Conservation (phyloP, 2,329 filamentous ascomycete genomes). For the Aspergillus fructus region DNA sequence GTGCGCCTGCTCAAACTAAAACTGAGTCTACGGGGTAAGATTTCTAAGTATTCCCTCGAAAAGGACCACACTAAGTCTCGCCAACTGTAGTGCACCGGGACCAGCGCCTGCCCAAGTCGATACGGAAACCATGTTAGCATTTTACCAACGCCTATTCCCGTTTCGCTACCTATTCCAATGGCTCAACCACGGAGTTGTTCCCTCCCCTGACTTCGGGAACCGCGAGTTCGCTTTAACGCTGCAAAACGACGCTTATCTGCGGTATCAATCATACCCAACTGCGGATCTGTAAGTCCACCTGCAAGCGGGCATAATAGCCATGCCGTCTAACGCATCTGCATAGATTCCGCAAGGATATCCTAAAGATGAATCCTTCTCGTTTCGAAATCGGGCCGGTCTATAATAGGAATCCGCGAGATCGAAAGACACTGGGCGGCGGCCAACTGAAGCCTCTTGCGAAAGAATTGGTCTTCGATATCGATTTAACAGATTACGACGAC, state of each 20-base stretch:
- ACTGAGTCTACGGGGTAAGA: slow-evolving; percentile 39
- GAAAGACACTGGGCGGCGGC: slow-evolving; percentile 76
- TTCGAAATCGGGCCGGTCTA: slow-evolving; percentile 99
- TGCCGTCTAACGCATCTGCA: not conserved
- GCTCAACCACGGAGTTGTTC: slow-evolving; percentile 89
- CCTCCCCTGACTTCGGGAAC: slow-evolving; percentile 83
- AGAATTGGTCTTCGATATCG: slow-evolving; percentile 98
- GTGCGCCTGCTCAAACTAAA: slow-evolving; percentile 47
- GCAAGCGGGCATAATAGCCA: slow-evolving; percentile 17
- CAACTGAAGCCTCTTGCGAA: slow-evolving; percentile 87
- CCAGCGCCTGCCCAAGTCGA: slow-evolving; percentile 59
- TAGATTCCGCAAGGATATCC: slow-evolving; percentile 84
- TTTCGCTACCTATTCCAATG: slow-evolving; percentile 95
- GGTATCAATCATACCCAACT: slow-evolving; percentile 79
- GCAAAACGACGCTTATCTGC: slow-evolving; percentile 86
- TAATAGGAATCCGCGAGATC: slow-evolving; percentile 86
- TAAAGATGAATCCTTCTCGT: slow-evolving; percentile 82
- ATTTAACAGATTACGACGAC: slow-evolving; percentile 98
- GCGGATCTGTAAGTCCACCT: slow-evolving; percentile 57
- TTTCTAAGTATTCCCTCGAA: not conserved
- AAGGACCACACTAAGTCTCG: slow-evolving; percentile 12
- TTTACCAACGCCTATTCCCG: slow-evolving; percentile 93
- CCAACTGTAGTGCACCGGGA: slow-evolving; percentile 26
- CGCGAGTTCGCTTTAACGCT: slow-evolving; percentile 96
- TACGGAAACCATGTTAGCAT: slow-evolving; percentile 82